phyloP scores from a whole-genome alignment of 2,329 filamentous ascomycete species.

The Pyricularia sp. region DNA sequence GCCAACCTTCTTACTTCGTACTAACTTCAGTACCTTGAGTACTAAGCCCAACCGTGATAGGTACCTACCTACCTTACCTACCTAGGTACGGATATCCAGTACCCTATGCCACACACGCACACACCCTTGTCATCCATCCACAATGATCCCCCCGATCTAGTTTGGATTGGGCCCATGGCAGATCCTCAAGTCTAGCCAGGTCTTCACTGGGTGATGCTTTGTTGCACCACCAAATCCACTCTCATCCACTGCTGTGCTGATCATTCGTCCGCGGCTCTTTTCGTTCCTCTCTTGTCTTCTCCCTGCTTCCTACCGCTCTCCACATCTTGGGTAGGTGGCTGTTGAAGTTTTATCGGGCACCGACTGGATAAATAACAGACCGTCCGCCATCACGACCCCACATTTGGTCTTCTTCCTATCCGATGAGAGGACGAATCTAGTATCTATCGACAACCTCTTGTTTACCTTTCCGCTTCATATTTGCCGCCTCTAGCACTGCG shows the following conservation, averaged over 20 bases:
- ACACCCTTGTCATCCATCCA: not conserved
- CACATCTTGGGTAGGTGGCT: not conserved
- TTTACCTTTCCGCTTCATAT: not conserved
- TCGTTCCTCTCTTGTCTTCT: not conserved
- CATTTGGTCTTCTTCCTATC: not conserved
- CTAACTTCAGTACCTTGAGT: not conserved
- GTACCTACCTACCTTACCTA: not conserved
- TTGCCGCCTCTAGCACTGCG: not conserved
- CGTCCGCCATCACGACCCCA: constrained; percentile 1
- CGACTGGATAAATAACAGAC: constrained; percentile 5
- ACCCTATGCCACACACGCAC: not conserved
- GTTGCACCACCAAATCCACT: not conserved
- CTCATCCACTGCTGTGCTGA: not conserved
- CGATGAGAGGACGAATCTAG: not conserved
- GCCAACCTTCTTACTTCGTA: not conserved
- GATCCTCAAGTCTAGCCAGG: not conserved
- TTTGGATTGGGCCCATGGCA: not conserved
- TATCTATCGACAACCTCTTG: not conserved
- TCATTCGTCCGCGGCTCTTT: not conserved
- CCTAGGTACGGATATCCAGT: not conserved
- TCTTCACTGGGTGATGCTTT: not conserved
- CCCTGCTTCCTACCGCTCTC: not conserved
- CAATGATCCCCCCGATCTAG: not conserved
- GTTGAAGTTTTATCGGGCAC: not conserved
- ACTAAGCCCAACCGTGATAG: not conserved